Base-by-base conservation (phyloP, 208 protist genomes). In the Acanthamoeba culbertsoni region DNA sequence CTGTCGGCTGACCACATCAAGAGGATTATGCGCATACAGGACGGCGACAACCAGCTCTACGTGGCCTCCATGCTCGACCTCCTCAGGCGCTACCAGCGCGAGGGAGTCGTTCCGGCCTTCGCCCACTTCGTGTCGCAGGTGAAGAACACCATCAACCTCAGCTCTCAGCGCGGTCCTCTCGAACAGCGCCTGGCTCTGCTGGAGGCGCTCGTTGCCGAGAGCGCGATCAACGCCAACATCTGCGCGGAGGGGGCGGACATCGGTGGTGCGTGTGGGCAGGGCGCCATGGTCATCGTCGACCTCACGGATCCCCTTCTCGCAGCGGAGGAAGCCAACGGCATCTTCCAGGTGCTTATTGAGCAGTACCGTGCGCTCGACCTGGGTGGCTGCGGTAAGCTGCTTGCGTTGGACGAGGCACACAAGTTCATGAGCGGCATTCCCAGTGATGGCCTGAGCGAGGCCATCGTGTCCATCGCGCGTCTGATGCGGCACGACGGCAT, bases 401-500 rank as follows among this genome's bases (percentile, higher is more conserved):
- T 90, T 26, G 91, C 68, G 42, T 46, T 93, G 45, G 91, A 93
- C 82, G 91, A 93, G 82, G 91, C 91, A 10, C 91, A 93, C 91
- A 93, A 93, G 63, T 93, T 63, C 48, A 62, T 93, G 53, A 26
- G n/a, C 8, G 46, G 48, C 10, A 23, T 57, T 18, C 20, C 55
- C n/a, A 31, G 55, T 42, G 91, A 93, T 23, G 68, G 57, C 20
- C 79, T 93, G 23, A 93, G 77, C 46, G 46, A 63, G n/a, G 68
- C 91, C 20, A 86, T 93, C 51, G 77, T 93, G 46, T 23, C 68
- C 14, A 46, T 68, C 28, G 91, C 68, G 42, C 91, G 91, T 84
- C 91, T 82, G 40, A 93, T 93, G 91, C 51, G 91, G 28, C 91
- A 93, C 51, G 42, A 93, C 40, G 91, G 91, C 46, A 91, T 93